Conservation (phyloP, 2,329 filamentous ascomycete genomes). For the Cladosporium halotolerans region DNA sequence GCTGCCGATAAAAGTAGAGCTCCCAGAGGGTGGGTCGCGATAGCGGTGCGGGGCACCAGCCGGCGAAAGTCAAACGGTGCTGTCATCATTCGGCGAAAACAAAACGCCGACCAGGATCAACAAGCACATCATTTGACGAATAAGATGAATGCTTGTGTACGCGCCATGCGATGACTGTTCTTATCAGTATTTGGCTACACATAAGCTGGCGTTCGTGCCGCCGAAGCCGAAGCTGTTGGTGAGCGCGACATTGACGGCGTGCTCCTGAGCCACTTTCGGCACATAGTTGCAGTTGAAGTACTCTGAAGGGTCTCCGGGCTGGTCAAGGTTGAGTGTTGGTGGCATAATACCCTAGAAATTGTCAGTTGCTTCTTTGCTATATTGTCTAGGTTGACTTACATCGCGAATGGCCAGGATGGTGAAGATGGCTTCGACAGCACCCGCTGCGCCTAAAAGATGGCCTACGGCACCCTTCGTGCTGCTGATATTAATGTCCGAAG, state of each 20-base stretch:
- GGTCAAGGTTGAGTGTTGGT: slow-evolving; percentile 76
- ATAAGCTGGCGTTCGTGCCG: slow-evolving; percentile 86
- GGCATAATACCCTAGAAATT: slow-evolving; percentile 63
- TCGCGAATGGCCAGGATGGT: slow-evolving; percentile 71
- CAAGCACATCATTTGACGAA: too few relatives aligned
- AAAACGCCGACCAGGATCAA: too few relatives aligned
- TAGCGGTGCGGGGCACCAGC: too few relatives aligned
- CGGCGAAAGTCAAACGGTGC: too few relatives aligned
- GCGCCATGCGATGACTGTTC: too few relatives aligned
- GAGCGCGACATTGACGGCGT: slow-evolving; percentile 64
- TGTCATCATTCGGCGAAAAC: too few relatives aligned
- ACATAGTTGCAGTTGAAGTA: slow-evolving; percentile 82
- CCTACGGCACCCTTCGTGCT: slow-evolving; percentile 92
- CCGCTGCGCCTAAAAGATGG: slow-evolving; percentile 84
- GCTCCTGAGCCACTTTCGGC: slow-evolving; percentile 62
- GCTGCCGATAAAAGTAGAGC: too few relatives aligned
- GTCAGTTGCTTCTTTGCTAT: not conserved
- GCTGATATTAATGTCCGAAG: slow-evolving; percentile 70
- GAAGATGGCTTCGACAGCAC: slow-evolving; percentile 84
- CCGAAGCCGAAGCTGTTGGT: slow-evolving; percentile 98
- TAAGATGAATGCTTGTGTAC: too few relatives aligned
- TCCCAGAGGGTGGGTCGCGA: too few relatives aligned
- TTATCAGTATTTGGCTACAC: slow-evolving; percentile 54
- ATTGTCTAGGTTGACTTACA: slow-evolving; percentile 45
- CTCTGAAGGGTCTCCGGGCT: slow-evolving; percentile 51